Evolutionary conservation across 352 stramenopile species (phyloP).

Genomic region (Globisporangium takayamanum): DNA sequence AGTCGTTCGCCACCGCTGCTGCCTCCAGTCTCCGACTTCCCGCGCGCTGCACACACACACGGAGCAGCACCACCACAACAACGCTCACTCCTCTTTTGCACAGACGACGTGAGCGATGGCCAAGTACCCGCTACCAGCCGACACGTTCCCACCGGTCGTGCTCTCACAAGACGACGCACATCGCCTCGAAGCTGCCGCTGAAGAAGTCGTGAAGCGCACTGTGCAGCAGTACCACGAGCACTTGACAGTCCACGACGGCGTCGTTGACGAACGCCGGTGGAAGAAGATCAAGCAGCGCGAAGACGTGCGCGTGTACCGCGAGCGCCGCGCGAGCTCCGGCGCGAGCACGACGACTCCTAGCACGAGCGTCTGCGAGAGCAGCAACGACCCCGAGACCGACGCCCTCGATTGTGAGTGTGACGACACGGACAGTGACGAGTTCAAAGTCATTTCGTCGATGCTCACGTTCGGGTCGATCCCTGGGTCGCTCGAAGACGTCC

Average conservation of each 20-base stretch:
- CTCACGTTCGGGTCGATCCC: constrained; percentile 4
- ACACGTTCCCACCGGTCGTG: constrained; percentile 35
- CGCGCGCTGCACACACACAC: too few relatives aligned
- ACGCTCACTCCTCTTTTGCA: too few relatives aligned
- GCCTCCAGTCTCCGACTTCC: too few relatives aligned
- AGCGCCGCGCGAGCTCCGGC: constrained; percentile 2
- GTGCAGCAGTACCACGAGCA: constrained; percentile 41
- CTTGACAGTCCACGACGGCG: constrained; percentile 20
- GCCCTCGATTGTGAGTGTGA: not conserved
- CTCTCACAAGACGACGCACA: constrained; percentile 33
- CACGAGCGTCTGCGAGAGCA: not conserved
- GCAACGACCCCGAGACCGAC: not conserved
- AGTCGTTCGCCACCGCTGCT: too few relatives aligned
- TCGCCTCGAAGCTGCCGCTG: constrained; percentile 26
- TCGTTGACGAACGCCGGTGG: constrained; percentile 38
- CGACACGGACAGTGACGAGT: not conserved
- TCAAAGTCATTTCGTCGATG: not conserved
- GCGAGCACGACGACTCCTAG: not conserved
- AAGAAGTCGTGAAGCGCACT: constrained; percentile 34
- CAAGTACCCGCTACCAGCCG: constrained; percentile 24
- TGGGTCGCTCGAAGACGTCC: constrained; percentile 13
- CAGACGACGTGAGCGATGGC: not conserved
- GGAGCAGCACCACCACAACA: too few relatives aligned
- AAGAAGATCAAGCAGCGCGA: constrained; percentile 41
- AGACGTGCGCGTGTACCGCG: constrained; percentile 13